These are phyloP conservation scores for Fragilariopsis cylindrus DNA, from an alignment of 108 stramenopile species.

Conservation along the genomic window DNA sequence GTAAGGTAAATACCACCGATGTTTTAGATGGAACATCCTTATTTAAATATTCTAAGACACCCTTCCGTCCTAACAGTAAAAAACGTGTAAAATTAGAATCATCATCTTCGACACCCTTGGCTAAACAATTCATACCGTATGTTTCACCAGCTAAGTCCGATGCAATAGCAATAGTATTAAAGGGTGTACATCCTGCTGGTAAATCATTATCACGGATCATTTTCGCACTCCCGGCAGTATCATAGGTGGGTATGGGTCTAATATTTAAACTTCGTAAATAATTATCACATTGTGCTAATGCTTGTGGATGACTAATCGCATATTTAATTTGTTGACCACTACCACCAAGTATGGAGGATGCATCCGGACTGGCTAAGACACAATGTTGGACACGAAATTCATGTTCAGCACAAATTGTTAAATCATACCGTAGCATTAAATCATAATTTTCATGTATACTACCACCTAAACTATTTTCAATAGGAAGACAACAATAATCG, in stretches of 20 bases:
- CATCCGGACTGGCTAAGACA: constrained; percentile 78
- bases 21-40: constrained; percentile 88
- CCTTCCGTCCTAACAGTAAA: constrained; percentile 82
- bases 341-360: constrained; percentile 55
- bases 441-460: constrained; percentile 99
- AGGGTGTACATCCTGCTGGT: constrained; percentile 76
- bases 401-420: constrained; percentile 86
- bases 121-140: constrained; percentile 88
- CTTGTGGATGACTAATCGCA: constrained; percentile 95
- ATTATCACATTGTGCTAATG: constrained; percentile 97
- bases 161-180: constrained; percentile 94
- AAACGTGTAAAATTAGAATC: constrained; percentile 98
- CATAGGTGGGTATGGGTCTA: constrained; percentile 82
- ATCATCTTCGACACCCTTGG: constrained; percentile 95
- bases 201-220: constrained; percentile 80
- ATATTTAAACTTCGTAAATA: constrained; percentile 87
- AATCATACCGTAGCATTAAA: constrained; percentile 94
- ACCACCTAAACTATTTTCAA: constrained; percentile 97
- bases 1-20: constrained; percentile 92
- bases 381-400: constrained; percentile 95
- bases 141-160: constrained; percentile 90
- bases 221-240: constrained; percentile 97
- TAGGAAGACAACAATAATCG: constrained; percentile 93
- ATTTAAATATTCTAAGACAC: constrained; percentile 62
- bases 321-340: constrained; percentile 54